Evolutionary conservation across 208 protist genomes (phyloP), one percentile per base, ranked within the genome.

Genomic region (Crithidia thermophila): DNA sequence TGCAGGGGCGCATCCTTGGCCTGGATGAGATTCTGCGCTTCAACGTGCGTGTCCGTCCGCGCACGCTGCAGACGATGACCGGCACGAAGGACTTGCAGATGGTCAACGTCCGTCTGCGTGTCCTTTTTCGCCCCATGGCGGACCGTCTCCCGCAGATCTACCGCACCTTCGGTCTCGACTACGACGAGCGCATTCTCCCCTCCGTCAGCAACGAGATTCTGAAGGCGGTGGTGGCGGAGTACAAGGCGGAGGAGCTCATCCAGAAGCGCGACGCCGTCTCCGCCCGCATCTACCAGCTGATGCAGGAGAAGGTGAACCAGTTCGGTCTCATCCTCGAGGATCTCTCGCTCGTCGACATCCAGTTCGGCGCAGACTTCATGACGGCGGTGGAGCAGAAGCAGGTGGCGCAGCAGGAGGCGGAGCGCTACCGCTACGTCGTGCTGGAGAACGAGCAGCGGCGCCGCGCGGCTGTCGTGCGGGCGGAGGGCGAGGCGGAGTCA

Each of bases 201-300:
- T 99, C 98, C 40, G 98, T 99, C 49, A 98, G 94, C 84, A 98
- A 98, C 70, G 91, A 98, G 62, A 96, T 98, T 43, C 72, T 98
- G 21, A 98, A 98, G 78, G 91, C 94, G 49, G 92, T 97, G n/a
- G 87, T 98, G 58, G 98, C 98, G 3, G 97, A 98, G 85, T 99
- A 99, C 82, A 99, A 99, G 84, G 98, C 98, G 2, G 93, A 98
- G 49, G 98, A 99, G 87, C 91, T 99, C 4, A 99, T 99, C 74
- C 98, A 98, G 58, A 98, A 99, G 84, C 96, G 98, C 60, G 98
- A 99, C 67, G 77, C 82, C 51, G 96, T 98, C 31, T 97, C 87
- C 6, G 81, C 88, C 3, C 86, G 95, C 45, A 96, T 99, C 47
- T 96, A 87, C 60, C 83, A 96, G 60, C 82, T 94, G 66, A 97